Base-by-base conservation (phyloP, 1,284 basidiomycete species). In the Apiotrichum domesticum region DNA sequence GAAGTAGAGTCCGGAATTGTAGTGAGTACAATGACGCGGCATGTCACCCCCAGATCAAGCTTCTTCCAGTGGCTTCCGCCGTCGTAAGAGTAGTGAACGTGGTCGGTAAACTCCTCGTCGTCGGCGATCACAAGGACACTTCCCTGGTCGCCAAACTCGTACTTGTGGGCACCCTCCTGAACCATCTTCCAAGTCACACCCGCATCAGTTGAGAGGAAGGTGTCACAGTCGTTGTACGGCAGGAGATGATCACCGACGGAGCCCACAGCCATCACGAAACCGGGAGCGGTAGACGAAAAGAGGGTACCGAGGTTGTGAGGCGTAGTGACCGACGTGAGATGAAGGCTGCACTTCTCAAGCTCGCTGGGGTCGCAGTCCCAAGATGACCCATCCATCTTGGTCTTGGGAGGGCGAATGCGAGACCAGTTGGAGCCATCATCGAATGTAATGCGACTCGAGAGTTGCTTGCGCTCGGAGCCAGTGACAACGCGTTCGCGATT, bases 241-340 rank as follows among this genome's bases (percentile, higher is more conserved):
- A 80, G 73, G 4, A 98, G 78, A 14, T 79, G 78, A 14, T 82
- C 77, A 2, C 94, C 93, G 34, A 97, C 82, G 0, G 85, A 89
- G 6, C 95, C 95, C 2, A 98, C 92, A 37, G 87, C 95, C 88
- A 98, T 95, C 37, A 92, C 86, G 60, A 92, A 83, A 0, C 95
- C 95, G 0, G 95, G 94, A 0, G 94, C 94, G 9, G 90, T 87
- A 0, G 91, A 93, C 1, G 92, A 95, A 77, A 98, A 98, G 29
- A 97, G 83, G 29, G 88, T 85, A 0, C 95, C 95, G 64, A 87
- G 88, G 75, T 97, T 98, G 77, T 95, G 93, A 2, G 89, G 87
- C 6, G 84, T 80, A 0, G 92, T 91, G 33, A 98, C 90, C 3
- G 91, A 93, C 75, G 96, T 88, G 6, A 98, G 79, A 71, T 98